Evolutionary conservation across 73 alveolate genomes (phyloP).

Genomic region (Symbiodinium pilosum): DNA sequence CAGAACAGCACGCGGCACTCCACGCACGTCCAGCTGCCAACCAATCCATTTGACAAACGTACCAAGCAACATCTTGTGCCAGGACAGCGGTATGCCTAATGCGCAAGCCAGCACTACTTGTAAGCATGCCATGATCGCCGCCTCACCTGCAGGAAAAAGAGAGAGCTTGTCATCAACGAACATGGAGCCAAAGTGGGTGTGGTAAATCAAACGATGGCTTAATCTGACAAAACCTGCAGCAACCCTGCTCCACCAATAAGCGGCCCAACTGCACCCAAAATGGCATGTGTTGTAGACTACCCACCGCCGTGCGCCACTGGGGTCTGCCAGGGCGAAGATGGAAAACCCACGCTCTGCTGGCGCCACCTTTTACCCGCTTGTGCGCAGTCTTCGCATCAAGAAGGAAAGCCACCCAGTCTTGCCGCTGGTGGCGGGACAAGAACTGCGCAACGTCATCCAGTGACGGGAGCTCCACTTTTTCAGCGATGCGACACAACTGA

Average conservation of each 20-base stretch:
- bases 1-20: background rate
- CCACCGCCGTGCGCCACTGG: background rate
- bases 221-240: background rate
- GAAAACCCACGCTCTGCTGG: too few species aligned
- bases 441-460: too few species aligned
- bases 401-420: too few species aligned
- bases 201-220: too few species aligned
- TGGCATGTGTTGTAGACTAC: background rate
- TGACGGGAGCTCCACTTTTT: conserved; percentile 15
- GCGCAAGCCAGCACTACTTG: background rate
- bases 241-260: background rate
- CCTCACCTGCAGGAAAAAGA: background rate
- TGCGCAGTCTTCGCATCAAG: too few species aligned
- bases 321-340: too few species aligned
- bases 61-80: background rate
- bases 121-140: background rate
- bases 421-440: too few species aligned
- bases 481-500: background rate
- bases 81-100: background rate
- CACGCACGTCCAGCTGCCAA: background rate
- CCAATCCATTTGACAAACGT: background rate
- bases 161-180: background rate
- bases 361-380: too few species aligned
- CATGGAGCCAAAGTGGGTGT: background rate
- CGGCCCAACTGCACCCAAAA: background rate